phyloP scores from a whole-genome alignment of 1,284 basidiomycete genomes.

The Papiliotrema nemorosa region DNA sequence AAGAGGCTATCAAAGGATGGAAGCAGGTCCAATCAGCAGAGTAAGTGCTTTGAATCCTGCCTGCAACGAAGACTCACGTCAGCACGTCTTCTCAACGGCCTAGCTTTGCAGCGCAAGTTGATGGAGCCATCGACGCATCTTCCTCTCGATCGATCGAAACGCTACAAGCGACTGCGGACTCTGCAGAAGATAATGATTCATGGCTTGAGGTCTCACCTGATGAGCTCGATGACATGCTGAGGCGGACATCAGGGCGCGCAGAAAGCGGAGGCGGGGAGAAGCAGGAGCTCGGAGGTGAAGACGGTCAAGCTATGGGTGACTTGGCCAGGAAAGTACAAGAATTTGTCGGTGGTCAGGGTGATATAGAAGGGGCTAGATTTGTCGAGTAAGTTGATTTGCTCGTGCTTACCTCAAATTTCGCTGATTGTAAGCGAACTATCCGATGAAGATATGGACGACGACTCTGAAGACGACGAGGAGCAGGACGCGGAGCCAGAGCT shows the following conservation, averaged over 20 bases:
- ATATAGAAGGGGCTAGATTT: conserved; percentile 78
- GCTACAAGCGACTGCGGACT: conserved; percentile 13
- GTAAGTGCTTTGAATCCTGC: conserved; percentile 52
- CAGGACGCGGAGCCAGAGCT: conserved; percentile 22
- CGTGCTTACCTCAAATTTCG: background rate
- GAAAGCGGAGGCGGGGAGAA: conserved; percentile 47
- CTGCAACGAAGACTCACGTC: too few species aligned
- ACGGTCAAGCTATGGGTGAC: conserved; percentile 65
- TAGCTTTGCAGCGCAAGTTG: conserved; percentile 70
- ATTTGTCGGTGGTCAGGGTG: conserved; percentile 83
- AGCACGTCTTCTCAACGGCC: conserved; percentile 52
- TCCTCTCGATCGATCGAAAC: conserved; percentile 4
- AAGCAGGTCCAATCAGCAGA: conserved; percentile 61
- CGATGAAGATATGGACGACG: conserved; percentile 50
- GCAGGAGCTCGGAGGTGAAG: conserved; percentile 54
- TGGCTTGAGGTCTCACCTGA: conserved; percentile 47
- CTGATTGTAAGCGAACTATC: conserved; percentile 39
- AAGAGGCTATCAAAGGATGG: conserved; percentile 65
- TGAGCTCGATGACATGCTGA: conserved; percentile 46
- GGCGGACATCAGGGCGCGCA: conserved; percentile 24
- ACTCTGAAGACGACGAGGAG: conserved; percentile 41
- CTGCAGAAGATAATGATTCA: conserved; percentile 39
- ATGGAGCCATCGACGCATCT: conserved; percentile 56
- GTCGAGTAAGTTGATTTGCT: conserved; percentile 63
- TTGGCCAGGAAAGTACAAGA: conserved; percentile 78